phyloP scores from a whole-genome alignment of 2,329 filamentous ascomycete genomes.

The Grosmannia penicillata region DNA sequence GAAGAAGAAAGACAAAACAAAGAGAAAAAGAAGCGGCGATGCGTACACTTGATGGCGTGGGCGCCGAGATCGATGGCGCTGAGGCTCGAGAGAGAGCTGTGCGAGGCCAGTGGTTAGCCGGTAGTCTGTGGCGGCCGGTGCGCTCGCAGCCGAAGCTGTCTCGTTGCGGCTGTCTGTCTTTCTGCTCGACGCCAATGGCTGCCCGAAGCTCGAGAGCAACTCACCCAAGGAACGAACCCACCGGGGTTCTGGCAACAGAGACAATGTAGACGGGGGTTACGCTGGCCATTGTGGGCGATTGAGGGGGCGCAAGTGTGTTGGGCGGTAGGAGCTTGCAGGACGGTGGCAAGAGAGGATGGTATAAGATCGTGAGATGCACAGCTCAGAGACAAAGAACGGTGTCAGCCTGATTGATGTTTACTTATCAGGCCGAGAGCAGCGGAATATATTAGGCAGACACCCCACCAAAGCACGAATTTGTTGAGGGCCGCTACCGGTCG shows the following conservation, averaged over 20 bases:
- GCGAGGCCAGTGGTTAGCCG: constrained; percentile 5
- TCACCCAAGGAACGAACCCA: constrained; percentile 90
- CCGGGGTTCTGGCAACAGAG: constrained; percentile 75
- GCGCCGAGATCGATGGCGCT: constrained; percentile 77
- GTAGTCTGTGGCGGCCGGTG: not conserved
- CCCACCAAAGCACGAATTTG: too few relatives aligned
- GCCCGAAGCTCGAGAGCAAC: constrained; percentile 12
- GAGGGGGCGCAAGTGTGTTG: not conserved
- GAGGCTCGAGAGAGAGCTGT: constrained; percentile 78
- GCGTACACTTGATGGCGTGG: constrained; percentile 78
- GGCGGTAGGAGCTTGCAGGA: not conserved
- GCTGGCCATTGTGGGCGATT: constrained; percentile 49
- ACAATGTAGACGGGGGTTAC: constrained; percentile 91
- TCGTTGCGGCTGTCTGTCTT: too few relatives aligned
- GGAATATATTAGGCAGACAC: too few relatives aligned
- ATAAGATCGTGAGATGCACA: not conserved
- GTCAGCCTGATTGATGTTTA: too few relatives aligned
- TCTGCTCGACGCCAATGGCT: too few relatives aligned
- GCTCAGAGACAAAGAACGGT: too few relatives aligned
- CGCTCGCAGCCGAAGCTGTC: not conserved
- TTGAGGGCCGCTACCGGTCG: too few relatives aligned
- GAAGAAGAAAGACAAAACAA: not conserved
- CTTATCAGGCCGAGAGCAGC: too few relatives aligned
- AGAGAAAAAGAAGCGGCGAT: not conserved
- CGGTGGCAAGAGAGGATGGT: too few relatives aligned